phyloP scores from a whole-genome alignment of 495 filamentous ascomycete species.

The Zalerion maritima region DNA sequence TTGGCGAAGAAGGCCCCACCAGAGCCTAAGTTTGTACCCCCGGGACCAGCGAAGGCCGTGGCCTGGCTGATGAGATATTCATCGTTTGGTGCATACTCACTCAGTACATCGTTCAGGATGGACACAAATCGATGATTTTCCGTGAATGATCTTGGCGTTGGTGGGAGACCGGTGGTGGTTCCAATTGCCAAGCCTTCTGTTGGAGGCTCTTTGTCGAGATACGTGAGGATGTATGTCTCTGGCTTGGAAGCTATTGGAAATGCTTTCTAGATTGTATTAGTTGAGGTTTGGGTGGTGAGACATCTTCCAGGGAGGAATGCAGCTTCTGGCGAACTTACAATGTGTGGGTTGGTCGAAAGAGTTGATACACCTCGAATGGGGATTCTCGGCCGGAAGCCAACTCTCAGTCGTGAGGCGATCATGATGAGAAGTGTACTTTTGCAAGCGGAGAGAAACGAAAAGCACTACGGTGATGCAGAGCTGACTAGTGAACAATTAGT shows the following conservation, averaged over 20 bases:
- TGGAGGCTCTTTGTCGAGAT: slow-evolving; percentile 62
- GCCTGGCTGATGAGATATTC: slow-evolving; percentile 62
- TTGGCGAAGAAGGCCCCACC: slow-evolving; percentile 49
- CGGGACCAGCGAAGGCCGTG: slow-evolving; percentile 60
- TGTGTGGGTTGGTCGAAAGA: slow-evolving; percentile 26
- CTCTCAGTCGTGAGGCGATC: too few species aligned
- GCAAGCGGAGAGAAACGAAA: too few species aligned
- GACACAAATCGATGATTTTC: slow-evolving; percentile 64
- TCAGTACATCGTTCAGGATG: slow-evolving; percentile 61
- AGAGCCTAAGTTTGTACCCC: slow-evolving; percentile 53
- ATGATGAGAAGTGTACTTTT: too few species aligned
- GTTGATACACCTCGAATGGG: slow-evolving; percentile 18
- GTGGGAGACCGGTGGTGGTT: slow-evolving; percentile 54
- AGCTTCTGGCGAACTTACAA: slow-evolving; percentile 32
- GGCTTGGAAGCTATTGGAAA: slow-evolving; percentile 37
- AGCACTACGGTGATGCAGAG: too few species aligned
- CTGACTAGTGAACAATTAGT: too few species aligned
- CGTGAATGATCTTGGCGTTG: slow-evolving; percentile 58
- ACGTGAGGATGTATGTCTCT: slow-evolving; percentile 46
- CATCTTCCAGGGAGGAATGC: slow-evolving; percentile 4
- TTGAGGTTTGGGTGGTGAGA: not conserved
- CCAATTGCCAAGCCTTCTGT: slow-evolving; percentile 58
- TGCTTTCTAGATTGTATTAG: slow-evolving; percentile 46
- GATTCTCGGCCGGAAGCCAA: slow-evolving; percentile 3
- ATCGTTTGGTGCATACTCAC: slow-evolving; percentile 54